Conservation (phyloP, 805 yeast species). For the Tetrapisispora phaffii region DNA sequence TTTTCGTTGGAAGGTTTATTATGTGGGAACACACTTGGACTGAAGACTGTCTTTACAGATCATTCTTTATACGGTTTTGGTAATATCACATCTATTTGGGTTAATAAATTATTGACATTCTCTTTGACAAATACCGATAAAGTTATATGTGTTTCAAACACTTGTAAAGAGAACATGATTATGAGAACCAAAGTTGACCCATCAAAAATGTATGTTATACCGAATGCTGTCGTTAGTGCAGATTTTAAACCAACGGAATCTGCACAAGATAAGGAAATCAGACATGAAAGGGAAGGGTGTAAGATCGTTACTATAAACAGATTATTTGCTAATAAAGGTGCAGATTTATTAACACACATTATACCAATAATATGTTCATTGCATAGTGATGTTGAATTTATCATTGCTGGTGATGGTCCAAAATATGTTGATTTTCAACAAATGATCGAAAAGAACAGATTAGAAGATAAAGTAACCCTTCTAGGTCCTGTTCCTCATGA, state of each 20-base stretch:
- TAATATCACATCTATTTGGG: conserved; percentile 70
- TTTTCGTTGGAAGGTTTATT: conserved; percentile 82
- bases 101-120: conserved; percentile 78
- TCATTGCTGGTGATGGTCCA: conserved; percentile 97
- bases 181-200: conserved; percentile 80
- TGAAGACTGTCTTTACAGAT: conserved; percentile 86
- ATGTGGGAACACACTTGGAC: conserved; percentile 91
- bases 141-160: conserved; percentile 92
- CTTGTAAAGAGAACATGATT: conserved; percentile 93
- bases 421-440: conserved; percentile 88
- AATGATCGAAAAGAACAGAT: conserved; percentile 75
- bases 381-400: conserved; percentile 57
- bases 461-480: conserved; percentile 80
- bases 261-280: neutral
- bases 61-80: conserved; percentile 94
- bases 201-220: conserved; percentile 72
- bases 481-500: conserved; percentile 88
- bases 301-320: conserved; percentile 88
- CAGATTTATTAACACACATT: conserved; percentile 73
- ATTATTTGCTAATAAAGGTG: conserved; percentile 92
- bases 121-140: conserved; percentile 81
- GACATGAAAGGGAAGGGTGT: conserved; percentile 32
- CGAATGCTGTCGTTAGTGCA: conserved; percentile 84
- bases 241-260: conserved; percentile 52
- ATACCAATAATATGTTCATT: conserved; percentile 71